Evolutionary conservation across 2,329 filamentous ascomycete species (phyloP).

Genomic region (Pezicula carpinea): DNA sequence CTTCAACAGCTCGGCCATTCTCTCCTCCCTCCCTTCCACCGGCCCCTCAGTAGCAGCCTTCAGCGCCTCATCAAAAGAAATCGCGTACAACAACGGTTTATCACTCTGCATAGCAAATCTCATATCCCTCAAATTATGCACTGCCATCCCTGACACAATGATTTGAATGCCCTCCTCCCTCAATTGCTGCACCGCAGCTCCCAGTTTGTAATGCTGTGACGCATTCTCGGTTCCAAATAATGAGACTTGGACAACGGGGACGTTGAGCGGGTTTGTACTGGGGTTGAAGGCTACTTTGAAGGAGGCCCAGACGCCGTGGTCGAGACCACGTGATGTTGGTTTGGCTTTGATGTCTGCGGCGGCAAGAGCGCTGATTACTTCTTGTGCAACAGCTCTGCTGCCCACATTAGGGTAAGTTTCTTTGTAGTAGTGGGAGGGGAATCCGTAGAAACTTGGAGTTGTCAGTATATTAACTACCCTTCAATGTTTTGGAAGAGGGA

Average conservation of each 20-base stretch:
- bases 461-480: not conserved
- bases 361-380: slow-evolving; percentile 50
- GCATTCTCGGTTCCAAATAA: slow-evolving; percentile 62
- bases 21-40: slow-evolving; percentile 36
- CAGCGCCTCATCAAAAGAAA: slow-evolving; percentile 54
- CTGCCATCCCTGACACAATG: slow-evolving; percentile 70
- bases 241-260: slow-evolving; percentile 70
- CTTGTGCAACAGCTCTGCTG: slow-evolving; percentile 52
- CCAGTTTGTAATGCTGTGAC: slow-evolving; percentile 61
- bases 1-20: slow-evolving; percentile 40
- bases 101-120: slow-evolving; percentile 36
- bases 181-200: slow-evolving; percentile 59
- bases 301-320: slow-evolving; percentile 71
- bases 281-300: slow-evolving; percentile 59
- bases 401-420: slow-evolving; percentile 62
- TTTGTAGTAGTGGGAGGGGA: slow-evolving; percentile 65
- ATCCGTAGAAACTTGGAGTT: slow-evolving; percentile 58
- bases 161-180: slow-evolving; percentile 65
- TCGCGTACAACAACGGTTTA: slow-evolving; percentile 49
- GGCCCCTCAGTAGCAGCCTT: slow-evolving; percentile 44
- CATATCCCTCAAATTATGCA: slow-evolving; percentile 62
- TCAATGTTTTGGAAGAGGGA: too few species aligned
- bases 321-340: slow-evolving; percentile 59
- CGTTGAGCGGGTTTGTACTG: slow-evolving; percentile 53
- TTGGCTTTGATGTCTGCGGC: slow-evolving; percentile 54